phyloP scores from a whole-genome alignment of 2,329 filamentous ascomycete species.

The Phialocephala subalpina region DNA sequence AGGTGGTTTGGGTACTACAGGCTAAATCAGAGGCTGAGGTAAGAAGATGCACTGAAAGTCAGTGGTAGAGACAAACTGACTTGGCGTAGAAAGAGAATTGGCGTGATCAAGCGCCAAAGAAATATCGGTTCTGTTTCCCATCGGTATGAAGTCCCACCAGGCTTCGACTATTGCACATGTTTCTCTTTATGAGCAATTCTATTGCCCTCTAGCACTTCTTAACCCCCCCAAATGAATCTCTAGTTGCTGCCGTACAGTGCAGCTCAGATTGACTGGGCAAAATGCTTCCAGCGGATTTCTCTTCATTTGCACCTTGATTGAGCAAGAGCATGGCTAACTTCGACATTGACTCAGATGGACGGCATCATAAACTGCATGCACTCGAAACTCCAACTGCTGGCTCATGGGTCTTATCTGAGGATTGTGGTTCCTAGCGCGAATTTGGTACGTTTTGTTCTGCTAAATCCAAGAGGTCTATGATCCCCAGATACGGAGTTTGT shows the following conservation, averaged over 20 bases:
- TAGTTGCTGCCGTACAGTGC: background rate
- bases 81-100: slow-evolving; percentile 56
- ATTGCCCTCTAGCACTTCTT: background rate
- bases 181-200: background rate
- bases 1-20: slow-evolving; percentile 67
- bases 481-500: background rate
- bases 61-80: background rate
- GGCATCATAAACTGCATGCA: slow-evolving; percentile 81
- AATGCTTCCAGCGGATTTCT: background rate
- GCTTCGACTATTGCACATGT: background rate
- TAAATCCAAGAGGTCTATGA: background rate
- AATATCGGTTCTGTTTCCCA: slow-evolving; percentile 81
- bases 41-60: slow-evolving; percentile 31
- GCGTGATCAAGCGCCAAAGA: slow-evolving; percentile 56
- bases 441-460: slow-evolving; percentile 66
- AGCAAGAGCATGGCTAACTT: background rate
- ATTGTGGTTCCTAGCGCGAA: slow-evolving; percentile 91
- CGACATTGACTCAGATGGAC: slow-evolving; percentile 60
- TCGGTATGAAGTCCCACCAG: background rate
- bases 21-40: slow-evolving; percentile 62
- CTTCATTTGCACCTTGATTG: background rate
- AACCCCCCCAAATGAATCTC: background rate
- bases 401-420: slow-evolving; percentile 75
- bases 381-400: slow-evolving; percentile 92
- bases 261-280: background rate